Evolutionary conservation across 495 filamentous ascomycete species (phyloP).

Genomic region (Bryoglossum gracile): DNA sequence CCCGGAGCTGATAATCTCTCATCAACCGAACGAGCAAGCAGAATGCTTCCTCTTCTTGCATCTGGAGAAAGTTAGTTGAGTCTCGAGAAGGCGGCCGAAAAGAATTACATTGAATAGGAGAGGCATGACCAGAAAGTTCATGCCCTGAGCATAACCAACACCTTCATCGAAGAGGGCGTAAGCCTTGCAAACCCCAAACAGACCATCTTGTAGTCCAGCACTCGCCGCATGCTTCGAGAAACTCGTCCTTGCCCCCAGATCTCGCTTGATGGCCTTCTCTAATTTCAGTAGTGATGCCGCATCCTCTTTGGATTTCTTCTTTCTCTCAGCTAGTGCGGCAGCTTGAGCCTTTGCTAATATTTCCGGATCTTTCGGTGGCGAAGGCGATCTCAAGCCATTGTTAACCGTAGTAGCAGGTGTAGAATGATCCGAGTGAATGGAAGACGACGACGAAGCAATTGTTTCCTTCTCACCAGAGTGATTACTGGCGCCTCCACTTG

Average conservation of each 20-base stretch:
- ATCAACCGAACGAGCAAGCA: slow-evolving; percentile 87
- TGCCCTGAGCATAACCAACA: slow-evolving; percentile 96
- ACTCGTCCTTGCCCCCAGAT: slow-evolving; percentile 87
- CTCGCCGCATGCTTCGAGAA: slow-evolving; percentile 89
- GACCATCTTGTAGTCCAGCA: slow-evolving; percentile 83
- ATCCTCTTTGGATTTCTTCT: slow-evolving; percentile 72
- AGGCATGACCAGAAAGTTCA: slow-evolving; percentile 99
- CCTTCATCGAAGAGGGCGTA: slow-evolving; percentile 93
- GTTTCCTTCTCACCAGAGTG: slow-evolving; percentile 49
- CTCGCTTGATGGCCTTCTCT: slow-evolving; percentile 84
- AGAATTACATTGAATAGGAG: slow-evolving; percentile 80
- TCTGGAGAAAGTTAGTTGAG: slow-evolving; percentile 41
- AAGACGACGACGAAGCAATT: slow-evolving; percentile 66
- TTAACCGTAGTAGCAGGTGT: slow-evolving; percentile 52
- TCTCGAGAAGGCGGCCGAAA: not conserved
- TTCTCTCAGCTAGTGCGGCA: slow-evolving; percentile 54
- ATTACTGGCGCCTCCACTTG: slow-evolving; percentile 31
- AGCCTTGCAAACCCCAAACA: slow-evolving; percentile 94
- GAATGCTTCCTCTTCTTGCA: slow-evolving; percentile 97
- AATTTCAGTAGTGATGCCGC: slow-evolving; percentile 64
- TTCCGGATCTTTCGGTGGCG: slow-evolving; percentile 57
- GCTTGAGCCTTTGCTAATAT: slow-evolving; percentile 58
- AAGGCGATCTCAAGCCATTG: slow-evolving; percentile 47
- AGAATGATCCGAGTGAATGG: slow-evolving; percentile 74
- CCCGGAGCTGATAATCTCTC: slow-evolving; percentile 90